Percentiles rank a stretch among this genome's conserved stretches.
Evolutionary conservation across 345 rosid genomes (phyloP).

Genomic region (Brassica carinata): DNA sequence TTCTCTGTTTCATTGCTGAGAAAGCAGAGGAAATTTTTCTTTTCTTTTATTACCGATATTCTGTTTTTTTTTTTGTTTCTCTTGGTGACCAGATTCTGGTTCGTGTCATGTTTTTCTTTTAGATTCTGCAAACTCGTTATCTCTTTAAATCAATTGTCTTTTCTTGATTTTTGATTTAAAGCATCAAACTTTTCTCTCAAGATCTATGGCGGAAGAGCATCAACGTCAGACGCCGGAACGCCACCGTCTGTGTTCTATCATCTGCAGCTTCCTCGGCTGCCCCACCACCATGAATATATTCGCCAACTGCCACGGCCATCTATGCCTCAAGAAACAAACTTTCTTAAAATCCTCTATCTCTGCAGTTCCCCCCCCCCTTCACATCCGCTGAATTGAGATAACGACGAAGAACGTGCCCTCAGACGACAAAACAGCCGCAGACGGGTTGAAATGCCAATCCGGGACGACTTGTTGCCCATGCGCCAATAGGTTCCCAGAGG

Average conservation of each 20-base stretch:
- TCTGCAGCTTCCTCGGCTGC: conserved; percentile 60
- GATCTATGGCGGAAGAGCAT: conserved; percentile 60
- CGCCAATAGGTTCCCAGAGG: too few relatives aligned
- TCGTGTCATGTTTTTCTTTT: neutral
- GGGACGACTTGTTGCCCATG: too few relatives aligned
- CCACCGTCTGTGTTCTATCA: conserved; percentile 53
- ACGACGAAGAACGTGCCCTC: too few relatives aligned
- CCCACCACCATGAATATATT: conserved; percentile 59
- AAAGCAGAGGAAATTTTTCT: conserved; percentile 37
- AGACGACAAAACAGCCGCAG: too few relatives aligned
- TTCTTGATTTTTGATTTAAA: conserved; percentile 9
- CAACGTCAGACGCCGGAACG: conserved; percentile 56
- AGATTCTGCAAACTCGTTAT: neutral
- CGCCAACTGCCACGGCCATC: conserved; percentile 52
- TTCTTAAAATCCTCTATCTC: too few relatives aligned
- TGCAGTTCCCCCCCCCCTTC: too few relatives aligned
- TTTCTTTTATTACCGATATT: neutral
- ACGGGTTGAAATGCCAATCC: too few relatives aligned
- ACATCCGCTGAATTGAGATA: too few relatives aligned
- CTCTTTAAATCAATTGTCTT: neutral
- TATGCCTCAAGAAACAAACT: conserved; percentile 42
- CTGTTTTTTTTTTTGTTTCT: neutral
- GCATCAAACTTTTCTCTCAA: neutral
- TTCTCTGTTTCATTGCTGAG: conserved; percentile 22
- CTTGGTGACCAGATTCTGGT: conserved; percentile 19